Evolutionary conservation across 1,284 basidiomycete genomes (phyloP).

Genomic region (Cryptococcus sp.): DNA sequence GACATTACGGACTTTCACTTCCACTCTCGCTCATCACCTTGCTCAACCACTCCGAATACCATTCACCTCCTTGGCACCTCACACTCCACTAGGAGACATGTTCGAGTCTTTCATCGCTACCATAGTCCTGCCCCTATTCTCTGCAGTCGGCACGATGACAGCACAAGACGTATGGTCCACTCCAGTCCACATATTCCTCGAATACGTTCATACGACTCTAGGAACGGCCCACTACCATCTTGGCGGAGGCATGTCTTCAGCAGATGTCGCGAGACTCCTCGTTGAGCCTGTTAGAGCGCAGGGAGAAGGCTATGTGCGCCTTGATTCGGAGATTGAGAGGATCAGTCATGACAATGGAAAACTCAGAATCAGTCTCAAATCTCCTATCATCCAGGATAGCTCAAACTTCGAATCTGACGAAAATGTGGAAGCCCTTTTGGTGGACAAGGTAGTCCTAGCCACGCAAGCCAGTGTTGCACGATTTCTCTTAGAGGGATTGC

Average conservation of each 20-base stretch:
- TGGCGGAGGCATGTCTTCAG: conserved; percentile 21
- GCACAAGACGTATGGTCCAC: conserved; percentile 33
- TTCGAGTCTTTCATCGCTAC: conserved; percentile 62
- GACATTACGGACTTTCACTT: conserved; percentile 40
- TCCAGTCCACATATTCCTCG: conserved; percentile 32
- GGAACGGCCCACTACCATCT: conserved; percentile 46
- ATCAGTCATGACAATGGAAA: conserved; percentile 14
- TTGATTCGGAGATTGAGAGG: conserved; percentile 25
- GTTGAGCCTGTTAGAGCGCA: conserved; percentile 22
- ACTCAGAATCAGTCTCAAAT: conserved; percentile 8
- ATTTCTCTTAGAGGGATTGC: conserved; percentile 38
- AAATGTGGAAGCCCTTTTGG: conserved; percentile 36
- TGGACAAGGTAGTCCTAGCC: conserved; percentile 67
- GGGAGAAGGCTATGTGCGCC: conserved; percentile 25
- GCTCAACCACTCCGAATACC: conserved; percentile 17
- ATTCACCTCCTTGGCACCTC: conserved; percentile 6
- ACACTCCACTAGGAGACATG: conserved; percentile 30
- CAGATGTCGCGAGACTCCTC: conserved; percentile 34
- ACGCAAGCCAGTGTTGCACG: conserved; percentile 67
- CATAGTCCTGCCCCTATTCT: conserved; percentile 66
- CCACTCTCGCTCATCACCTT: conserved; percentile 18
- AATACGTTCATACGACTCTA: conserved; percentile 44
- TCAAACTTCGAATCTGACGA: conserved; percentile 30
- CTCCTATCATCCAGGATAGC: conserved; percentile 14
- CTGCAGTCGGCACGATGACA: conserved; percentile 66